phyloP scores from a whole-genome alignment of 306 rosid species.

The Ammopiptanthus mongolicus region DNA sequence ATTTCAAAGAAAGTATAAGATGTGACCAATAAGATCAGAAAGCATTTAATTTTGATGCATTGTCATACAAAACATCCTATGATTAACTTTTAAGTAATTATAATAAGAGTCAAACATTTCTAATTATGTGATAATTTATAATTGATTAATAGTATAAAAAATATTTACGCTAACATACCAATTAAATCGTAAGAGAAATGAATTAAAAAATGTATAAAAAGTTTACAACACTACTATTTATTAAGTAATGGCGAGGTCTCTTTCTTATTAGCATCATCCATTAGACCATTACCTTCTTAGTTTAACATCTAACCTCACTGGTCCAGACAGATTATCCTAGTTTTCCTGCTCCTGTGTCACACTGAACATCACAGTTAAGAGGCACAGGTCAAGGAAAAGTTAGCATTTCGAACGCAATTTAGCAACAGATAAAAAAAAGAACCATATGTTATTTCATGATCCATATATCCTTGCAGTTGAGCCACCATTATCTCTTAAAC shows the following conservation, averaged over 20 bases:
- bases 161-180: no score
- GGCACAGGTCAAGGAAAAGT: neutral
- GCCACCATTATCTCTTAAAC: neutral
- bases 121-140: no score
- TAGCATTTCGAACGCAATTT: neutral
- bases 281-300: neutral
- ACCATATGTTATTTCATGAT: neutral
- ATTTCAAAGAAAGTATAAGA: no score
- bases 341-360: neutral
- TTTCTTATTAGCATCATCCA: neutral
- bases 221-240: no score
- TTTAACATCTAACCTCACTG: neutral
- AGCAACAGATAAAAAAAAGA: neutral
- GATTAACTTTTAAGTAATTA: no score
- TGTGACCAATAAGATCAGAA: no score
- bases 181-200: no score
- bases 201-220: no score
- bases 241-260: constrained; percentile 13
- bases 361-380: neutral
- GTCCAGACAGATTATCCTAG: neutral
- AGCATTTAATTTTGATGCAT: no score
- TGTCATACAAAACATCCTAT: no score
- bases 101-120: no score
- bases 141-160: no score
- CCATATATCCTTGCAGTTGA: neutral